Evolutionary conservation across 768 basidiomycete species (phyloP).

Genomic region (Xerocomellus amylosporus): DNA sequence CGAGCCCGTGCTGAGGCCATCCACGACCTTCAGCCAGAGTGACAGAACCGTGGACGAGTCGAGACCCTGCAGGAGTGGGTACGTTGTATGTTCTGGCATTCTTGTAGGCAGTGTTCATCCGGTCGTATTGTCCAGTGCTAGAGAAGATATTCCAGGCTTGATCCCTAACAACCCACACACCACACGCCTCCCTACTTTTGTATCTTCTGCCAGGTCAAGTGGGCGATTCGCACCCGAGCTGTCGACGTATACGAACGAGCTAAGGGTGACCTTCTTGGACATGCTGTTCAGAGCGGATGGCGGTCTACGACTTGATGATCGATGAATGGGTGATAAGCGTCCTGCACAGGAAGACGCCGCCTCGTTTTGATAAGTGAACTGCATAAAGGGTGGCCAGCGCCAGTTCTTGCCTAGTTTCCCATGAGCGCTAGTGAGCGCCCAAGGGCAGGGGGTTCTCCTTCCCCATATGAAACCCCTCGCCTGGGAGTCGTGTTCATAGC

Average conservation of each 20-base stretch:
- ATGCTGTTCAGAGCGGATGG: not conserved
- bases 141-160: not conserved
- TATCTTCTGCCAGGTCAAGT: not conserved
- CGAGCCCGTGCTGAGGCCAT: not conserved
- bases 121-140: not conserved
- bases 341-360: too few relatives aligned
- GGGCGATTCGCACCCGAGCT: accelerated
- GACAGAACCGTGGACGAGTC: not conserved
- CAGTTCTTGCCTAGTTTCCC: too few relatives aligned
- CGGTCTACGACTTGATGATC: not conserved
- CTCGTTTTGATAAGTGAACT: too few relatives aligned
- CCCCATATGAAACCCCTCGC: too few relatives aligned
- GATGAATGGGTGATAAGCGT: too few relatives aligned
- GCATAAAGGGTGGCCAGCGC: too few relatives aligned
- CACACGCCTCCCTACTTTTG: not conserved
- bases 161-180: not conserved
- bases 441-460: too few relatives aligned
- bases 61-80: too few relatives aligned
- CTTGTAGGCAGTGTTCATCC: too few relatives aligned
- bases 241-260: not conserved
- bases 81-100: too few relatives aligned
- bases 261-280: not conserved
- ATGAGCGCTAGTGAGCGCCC: too few relatives aligned
- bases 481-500: too few relatives aligned
- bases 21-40: accelerated